Evolutionary conservation across 495 filamentous ascomycete species (phyloP).

Genomic region (Penicillium flavigenum): DNA sequence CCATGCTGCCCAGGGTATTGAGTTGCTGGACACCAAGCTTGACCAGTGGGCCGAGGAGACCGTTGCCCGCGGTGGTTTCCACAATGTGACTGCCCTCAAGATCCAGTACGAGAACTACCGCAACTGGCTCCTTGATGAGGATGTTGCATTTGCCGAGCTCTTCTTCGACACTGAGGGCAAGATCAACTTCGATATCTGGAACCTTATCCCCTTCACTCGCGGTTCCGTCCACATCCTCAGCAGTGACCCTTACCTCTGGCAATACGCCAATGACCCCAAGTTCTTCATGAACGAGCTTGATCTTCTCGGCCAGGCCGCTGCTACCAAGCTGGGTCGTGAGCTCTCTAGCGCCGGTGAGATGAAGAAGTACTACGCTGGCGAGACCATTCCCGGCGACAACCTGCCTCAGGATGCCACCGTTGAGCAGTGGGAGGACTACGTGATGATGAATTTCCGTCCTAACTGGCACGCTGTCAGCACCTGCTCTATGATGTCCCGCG

Average conservation of each 20-base stretch:
- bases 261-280: constrained; percentile 48
- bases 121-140: constrained; percentile 27
- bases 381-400: constrained; percentile 45
- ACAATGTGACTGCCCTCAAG: constrained; percentile 27
- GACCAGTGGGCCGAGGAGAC: constrained; percentile 27
- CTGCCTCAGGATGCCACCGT: constrained; percentile 38
- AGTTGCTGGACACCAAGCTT: constrained; percentile 27
- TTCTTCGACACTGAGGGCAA: constrained; percentile 34
- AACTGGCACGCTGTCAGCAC: constrained; percentile 50
- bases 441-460: constrained; percentile 30
- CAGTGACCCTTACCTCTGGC: constrained; percentile 37
- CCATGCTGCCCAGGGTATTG: constrained; percentile 14
- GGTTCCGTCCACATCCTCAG: constrained; percentile 52
- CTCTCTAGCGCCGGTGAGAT: constrained; percentile 33
- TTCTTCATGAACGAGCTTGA: constrained; percentile 53
- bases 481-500: constrained; percentile 47
- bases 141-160: constrained; percentile 31
- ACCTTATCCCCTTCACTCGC: constrained; percentile 52
- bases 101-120: constrained; percentile 32
- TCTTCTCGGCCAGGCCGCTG: constrained; percentile 47
- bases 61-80: constrained; percentile 31
- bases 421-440: constrained; percentile 41
- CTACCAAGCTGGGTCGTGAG: constrained; percentile 49
- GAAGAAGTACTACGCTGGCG: constrained; percentile 32
- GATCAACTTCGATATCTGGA: constrained; percentile 38